A percentile compares a stretch with the other conserved stretches of the same genome.
Evolutionary conservation across 2,329 filamentous ascomycete species (phyloP).

Genomic region (Fusarium papillatum): DNA sequence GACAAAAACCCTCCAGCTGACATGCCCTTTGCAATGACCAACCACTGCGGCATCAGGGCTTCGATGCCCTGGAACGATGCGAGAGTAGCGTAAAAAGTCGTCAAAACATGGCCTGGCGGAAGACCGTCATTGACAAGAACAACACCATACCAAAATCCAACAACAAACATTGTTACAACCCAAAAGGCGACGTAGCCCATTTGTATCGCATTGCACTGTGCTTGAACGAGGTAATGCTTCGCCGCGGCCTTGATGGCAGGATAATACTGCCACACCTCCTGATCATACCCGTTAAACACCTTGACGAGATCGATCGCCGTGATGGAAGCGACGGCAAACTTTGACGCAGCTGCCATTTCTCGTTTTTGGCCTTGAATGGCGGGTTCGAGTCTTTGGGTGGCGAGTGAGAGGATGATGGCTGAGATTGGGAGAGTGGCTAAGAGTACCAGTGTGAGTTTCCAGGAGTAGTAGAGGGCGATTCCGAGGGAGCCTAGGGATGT

Average conservation of each 20-base stretch:
- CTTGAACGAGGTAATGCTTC: slow-evolving; percentile 75
- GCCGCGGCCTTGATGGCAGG: slow-evolving; percentile 70
- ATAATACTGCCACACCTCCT: slow-evolving; percentile 78
- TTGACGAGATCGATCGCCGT: slow-evolving; percentile 88
- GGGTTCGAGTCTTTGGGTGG: slow-evolving; percentile 72
- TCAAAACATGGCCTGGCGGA: slow-evolving; percentile 78
- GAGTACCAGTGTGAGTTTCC: slow-evolving; percentile 86
- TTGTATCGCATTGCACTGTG: slow-evolving; percentile 77
- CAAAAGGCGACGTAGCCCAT: slow-evolving; percentile 81
- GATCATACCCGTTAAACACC: slow-evolving; percentile 81
- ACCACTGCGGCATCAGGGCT: slow-evolving; percentile 80
- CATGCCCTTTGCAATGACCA: slow-evolving; percentile 84
- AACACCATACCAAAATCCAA: slow-evolving; percentile 92
- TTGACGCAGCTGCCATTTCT: slow-evolving; percentile 78
- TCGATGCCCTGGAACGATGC: slow-evolving; percentile 83
- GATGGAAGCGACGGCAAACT: slow-evolving; percentile 77
- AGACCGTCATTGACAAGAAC: slow-evolving; percentile 74
- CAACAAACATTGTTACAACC: slow-evolving; percentile 83
- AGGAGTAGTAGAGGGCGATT: slow-evolving; percentile 84
- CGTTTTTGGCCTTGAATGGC: slow-evolving; percentile 78
- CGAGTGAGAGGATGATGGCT: slow-evolving; percentile 67
- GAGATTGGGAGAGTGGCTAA: slow-evolving; percentile 81
- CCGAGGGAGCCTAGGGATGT: slow-evolving; percentile 75
- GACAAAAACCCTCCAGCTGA: slow-evolving; percentile 77
- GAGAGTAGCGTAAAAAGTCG: slow-evolving; percentile 87